phyloP scores from a whole-genome alignment of 139 green algal genomes.

The Coccomyxa sp. region DNA sequence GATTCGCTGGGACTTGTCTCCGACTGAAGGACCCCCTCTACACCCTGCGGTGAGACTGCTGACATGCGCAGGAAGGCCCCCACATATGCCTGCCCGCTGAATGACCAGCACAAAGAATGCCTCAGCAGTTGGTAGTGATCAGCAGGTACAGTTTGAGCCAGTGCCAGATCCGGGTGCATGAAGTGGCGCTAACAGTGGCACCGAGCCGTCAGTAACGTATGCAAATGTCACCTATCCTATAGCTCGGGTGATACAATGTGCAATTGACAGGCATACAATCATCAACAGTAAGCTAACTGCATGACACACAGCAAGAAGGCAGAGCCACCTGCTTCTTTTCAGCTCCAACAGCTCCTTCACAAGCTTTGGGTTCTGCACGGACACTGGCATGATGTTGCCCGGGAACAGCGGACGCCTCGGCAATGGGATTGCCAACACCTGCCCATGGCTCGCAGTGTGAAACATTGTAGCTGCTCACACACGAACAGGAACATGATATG shows the following conservation, averaged over 20 bases:
- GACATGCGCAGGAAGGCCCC: constrained; percentile 74
- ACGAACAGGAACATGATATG: not conserved
- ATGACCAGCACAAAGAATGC: not conserved
- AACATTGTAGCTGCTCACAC: not conserved
- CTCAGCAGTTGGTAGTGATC: not conserved
- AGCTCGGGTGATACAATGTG: not conserved
- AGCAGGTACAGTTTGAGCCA: no score
- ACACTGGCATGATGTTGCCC: constrained; percentile 79
- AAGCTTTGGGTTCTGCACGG: constrained; percentile 69
- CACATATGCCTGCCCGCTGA: constrained; percentile 83
- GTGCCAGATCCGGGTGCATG: no score
- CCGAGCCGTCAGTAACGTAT: not conserved
- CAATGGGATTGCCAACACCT: constrained; percentile 75
- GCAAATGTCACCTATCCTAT: not conserved
- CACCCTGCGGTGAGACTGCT: not conserved
- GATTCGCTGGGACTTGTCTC: no score
- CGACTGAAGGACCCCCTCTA: no score
- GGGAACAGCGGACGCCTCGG: constrained; percentile 76
- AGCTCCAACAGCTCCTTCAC: constrained; percentile 79
- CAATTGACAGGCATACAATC: not conserved
- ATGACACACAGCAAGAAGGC: not conserved
- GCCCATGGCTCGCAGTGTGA: not conserved
- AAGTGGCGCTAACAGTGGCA: not conserved
- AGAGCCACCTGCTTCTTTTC: constrained; percentile 54
- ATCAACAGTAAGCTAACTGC: not conserved